Evolutionary conservation across 257 asterid species (phyloP), one percentile per base, ranked within the genome.

Genomic region (Forsythia suspensa): DNA sequence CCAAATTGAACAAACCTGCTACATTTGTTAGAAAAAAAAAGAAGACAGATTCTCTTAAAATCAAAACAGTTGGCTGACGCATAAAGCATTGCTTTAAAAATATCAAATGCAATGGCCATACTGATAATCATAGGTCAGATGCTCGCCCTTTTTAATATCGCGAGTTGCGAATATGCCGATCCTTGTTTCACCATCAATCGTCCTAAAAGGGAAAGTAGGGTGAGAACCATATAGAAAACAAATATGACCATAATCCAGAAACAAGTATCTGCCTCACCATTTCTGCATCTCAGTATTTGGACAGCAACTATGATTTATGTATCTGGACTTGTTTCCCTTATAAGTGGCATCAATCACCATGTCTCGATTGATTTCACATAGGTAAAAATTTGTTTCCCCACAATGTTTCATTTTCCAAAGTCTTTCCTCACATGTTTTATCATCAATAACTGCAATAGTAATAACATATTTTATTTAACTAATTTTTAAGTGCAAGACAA

Each of bases 1-100:
- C 99, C 99, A 87, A 95, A 95, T 83, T 95, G 99, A 86, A 95
- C 99, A 87, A 95, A 95, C 96, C 99, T 95, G 97, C 92, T 83
- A 82, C 34, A 83, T 79, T 87, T 85, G 88, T 94, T 88, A 94
- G 92, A 13, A 13, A 6, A 48, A 48, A 13, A 13, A 6, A 48
- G 15, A 6, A 48, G 7, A 48, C 20, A 48, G 20, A 15, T 48
- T 48, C 59, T 48, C 59, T 48, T 13, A 48, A 48, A 48, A 75
- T n/a, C 36, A 74, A 57, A 76, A 71, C 72, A 72, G 61, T 61
- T 51, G 59, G 66, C 57, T 16, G 12, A 67, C 71, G 18, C 34
- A 71, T 66, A 57, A 78, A 4, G 59, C 20, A 48, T 4, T 46
- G 80, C 40, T 71, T 20, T 15, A 71, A 67, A 79, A 68, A 80